phyloP scores from a whole-genome alignment of 2,329 filamentous ascomycete genomes.

The Helotiales sp. region DNA sequence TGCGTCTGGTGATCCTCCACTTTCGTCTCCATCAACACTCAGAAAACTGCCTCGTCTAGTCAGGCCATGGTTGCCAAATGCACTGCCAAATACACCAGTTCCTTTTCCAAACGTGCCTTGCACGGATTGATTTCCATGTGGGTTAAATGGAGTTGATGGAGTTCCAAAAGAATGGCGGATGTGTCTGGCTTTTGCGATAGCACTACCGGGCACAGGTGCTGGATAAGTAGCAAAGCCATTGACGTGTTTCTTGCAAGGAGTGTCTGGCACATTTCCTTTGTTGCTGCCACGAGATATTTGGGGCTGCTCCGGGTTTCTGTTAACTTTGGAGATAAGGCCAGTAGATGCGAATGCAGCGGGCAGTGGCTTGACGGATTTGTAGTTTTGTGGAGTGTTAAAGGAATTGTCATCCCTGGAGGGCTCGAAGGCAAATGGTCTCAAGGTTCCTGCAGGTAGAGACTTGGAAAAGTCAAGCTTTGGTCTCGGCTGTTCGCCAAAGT shows the following conservation, averaged over 20 bases:
- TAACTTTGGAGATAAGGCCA: constrained; percentile 92
- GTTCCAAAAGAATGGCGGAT: constrained; percentile 76
- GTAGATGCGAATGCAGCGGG: constrained; percentile 92
- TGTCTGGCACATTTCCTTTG: constrained; percentile 83
- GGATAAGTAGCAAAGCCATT: constrained; percentile 72
- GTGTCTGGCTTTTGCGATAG: constrained; percentile 64
- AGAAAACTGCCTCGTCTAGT: constrained; percentile 69
- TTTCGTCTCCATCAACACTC: constrained; percentile 74
- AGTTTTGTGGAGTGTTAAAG: constrained; percentile 77
- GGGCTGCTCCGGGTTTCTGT: constrained; percentile 76
- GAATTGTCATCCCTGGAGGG: constrained; percentile 53
- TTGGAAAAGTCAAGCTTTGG: constrained; percentile 68
- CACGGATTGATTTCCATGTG: constrained; percentile 52
- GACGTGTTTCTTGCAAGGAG: constrained; percentile 87
- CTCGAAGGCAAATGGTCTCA: constrained; percentile 51
- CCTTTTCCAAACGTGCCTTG: constrained; percentile 59
- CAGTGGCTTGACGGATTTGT: constrained; percentile 76
- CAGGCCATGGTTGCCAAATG: constrained; percentile 50
- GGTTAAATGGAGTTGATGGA: constrained; percentile 82
- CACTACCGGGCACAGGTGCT: constrained; percentile 59
- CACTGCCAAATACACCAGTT: constrained; percentile 65
- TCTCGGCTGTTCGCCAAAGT: constrained; percentile 58
- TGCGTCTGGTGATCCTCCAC: constrained; percentile 54
- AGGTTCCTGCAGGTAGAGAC: constrained; percentile 72
- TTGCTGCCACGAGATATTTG: constrained; percentile 54